Percentiles rank a stretch among this genome's conserved stretches.
phyloP scores from a whole-genome alignment of 768 basidiomycete species.

The Mycena indigotica region DNA sequence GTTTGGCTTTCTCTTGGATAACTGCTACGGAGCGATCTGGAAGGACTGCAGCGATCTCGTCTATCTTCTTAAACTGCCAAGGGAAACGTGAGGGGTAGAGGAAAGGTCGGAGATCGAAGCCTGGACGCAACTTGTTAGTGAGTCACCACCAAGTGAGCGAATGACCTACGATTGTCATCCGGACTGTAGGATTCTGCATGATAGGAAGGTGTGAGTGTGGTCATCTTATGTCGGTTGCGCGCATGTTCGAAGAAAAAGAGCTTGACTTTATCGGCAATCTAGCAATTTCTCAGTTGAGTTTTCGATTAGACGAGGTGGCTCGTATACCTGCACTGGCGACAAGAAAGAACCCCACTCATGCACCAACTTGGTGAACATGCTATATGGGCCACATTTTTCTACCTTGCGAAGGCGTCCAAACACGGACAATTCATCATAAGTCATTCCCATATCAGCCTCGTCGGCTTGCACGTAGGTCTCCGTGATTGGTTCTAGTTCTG shows the following conservation, averaged over 20 bases:
- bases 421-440: slow-evolving; percentile 92
- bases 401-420: slow-evolving; percentile 93
- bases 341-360: slow-evolving; percentile 90
- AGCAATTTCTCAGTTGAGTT: slow-evolving; percentile 3
- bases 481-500: slow-evolving; percentile 94
- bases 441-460: slow-evolving; percentile 99
- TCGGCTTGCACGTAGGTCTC: slow-evolving; percentile 94
- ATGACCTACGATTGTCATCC: slow-evolving; percentile 84
- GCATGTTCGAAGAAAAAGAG: slow-evolving; percentile 97
- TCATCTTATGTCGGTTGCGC: slow-evolving; percentile 98
- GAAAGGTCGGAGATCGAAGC: slow-evolving; percentile 95
- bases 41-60: slow-evolving; percentile 74
- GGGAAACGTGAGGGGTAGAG: slow-evolving; percentile 93
- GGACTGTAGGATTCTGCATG: slow-evolving; percentile 97
- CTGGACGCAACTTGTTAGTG: slow-evolving; percentile 42
- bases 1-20: slow-evolving; percentile 13
- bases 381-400: slow-evolving; percentile 97
- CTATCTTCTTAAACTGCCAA: slow-evolving; percentile 97
- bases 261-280: slow-evolving; percentile 98
- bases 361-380: slow-evolving; percentile 93
- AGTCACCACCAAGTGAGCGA: slow-evolving; percentile 6
- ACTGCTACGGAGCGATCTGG: slow-evolving; percentile 61
- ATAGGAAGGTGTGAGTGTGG: slow-evolving; percentile 89
- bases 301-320: not conserved
- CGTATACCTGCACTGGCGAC: slow-evolving; percentile 76